These are phyloP conservation scores for Pseudogymnoascus sp. DNA, from an alignment of 2,329 filamentous ascomycete genomes.

Conservation along the genomic window DNA sequence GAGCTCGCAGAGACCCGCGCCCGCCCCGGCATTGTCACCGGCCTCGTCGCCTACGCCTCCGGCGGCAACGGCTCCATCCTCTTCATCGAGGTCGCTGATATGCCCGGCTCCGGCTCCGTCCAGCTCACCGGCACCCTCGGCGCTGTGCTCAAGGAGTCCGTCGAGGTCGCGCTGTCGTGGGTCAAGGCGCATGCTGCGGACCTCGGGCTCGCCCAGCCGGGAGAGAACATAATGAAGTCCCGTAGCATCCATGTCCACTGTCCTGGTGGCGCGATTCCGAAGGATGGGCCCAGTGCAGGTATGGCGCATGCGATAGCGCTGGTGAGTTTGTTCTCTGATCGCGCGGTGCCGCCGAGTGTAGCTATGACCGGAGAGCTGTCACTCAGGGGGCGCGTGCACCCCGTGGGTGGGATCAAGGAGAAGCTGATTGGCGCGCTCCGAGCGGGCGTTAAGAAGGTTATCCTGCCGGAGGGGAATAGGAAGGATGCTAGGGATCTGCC, in stretches of 20 bases:
- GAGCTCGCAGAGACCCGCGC: slow-evolving; percentile 82
- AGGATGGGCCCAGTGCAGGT: slow-evolving; percentile 80
- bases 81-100: slow-evolving; percentile 96
- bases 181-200: slow-evolving; percentile 94
- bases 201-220: slow-evolving; percentile 70
- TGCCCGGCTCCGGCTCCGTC: slow-evolving; percentile 86
- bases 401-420: slow-evolving; percentile 96
- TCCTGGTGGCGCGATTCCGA: slow-evolving; percentile 87
- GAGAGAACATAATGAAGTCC: slow-evolving; percentile 91
- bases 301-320: slow-evolving; percentile 91
- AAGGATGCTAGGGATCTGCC: slow-evolving; percentile 92
- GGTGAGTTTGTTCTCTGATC: slow-evolving; percentile 80
- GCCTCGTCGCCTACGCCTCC: slow-evolving; percentile 86
- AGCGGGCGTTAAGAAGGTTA: slow-evolving; percentile 87
- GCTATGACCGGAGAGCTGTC: slow-evolving; percentile 86
- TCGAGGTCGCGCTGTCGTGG: slow-evolving; percentile 94
- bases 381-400: slow-evolving; percentile 80
- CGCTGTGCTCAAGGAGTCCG: slow-evolving; percentile 92
- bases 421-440: slow-evolving; percentile 91
- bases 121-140: slow-evolving; percentile 95
- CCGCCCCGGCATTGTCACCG: slow-evolving; percentile 87
- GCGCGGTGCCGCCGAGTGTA: slow-evolving; percentile 79
- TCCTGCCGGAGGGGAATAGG: slow-evolving; percentile 78
- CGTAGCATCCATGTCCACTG: slow-evolving; percentile 94
- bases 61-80: slow-evolving; percentile 92